A percentile compares a stretch with the other conserved stretches of the same genome.
Evolutionary conservation across 1,284 basidiomycete genomes (phyloP).

Genomic region (Somion occarium): DNA sequence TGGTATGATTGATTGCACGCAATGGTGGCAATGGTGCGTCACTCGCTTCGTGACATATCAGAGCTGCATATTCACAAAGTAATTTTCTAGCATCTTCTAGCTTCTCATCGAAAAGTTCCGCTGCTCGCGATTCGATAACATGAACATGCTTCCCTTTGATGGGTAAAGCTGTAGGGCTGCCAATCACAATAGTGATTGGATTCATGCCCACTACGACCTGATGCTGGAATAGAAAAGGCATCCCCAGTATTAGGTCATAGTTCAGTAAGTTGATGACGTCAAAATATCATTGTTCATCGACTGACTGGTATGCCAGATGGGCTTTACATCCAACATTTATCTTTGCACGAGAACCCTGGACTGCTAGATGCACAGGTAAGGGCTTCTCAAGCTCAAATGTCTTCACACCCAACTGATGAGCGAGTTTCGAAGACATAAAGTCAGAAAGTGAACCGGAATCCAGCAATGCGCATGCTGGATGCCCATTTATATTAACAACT

Average conservation of each 20-base stretch:
- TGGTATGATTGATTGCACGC: constrained; percentile 32
- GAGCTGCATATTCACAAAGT: constrained; percentile 18
- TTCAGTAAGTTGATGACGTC: constrained; percentile 26
- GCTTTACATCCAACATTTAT: constrained; percentile 21
- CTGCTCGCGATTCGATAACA: constrained; percentile 12
- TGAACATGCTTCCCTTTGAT: constrained; percentile 16
- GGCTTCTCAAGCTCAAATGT: constrained; percentile 20
- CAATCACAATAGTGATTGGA: constrained; percentile 17
- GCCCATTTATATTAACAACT: constrained; percentile 27
- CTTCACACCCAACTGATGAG: constrained; percentile 26
- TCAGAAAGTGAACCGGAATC: constrained; percentile 34
- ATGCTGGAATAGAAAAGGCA: constrained; percentile 24
- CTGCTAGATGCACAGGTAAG: constrained; percentile 26
- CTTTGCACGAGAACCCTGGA: constrained; percentile 27
- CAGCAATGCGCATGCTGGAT: constrained; percentile 26
- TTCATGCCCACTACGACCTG: constrained; percentile 19
- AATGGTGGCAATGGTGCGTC: constrained; percentile 27
- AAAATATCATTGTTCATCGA: constrained; percentile 23
- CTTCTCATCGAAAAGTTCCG: constrained; percentile 15
- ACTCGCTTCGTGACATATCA: constrained; percentile 20
- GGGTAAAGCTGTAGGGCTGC: constrained; percentile 11
- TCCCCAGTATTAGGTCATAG: constrained; percentile 27
- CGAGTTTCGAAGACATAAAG: constrained; percentile 33
- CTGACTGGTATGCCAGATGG: constrained; percentile 25
- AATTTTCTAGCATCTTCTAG: constrained; percentile 12